Base-by-base conservation (phyloP, 306 rosid species). In the Glycine soja region DNA sequence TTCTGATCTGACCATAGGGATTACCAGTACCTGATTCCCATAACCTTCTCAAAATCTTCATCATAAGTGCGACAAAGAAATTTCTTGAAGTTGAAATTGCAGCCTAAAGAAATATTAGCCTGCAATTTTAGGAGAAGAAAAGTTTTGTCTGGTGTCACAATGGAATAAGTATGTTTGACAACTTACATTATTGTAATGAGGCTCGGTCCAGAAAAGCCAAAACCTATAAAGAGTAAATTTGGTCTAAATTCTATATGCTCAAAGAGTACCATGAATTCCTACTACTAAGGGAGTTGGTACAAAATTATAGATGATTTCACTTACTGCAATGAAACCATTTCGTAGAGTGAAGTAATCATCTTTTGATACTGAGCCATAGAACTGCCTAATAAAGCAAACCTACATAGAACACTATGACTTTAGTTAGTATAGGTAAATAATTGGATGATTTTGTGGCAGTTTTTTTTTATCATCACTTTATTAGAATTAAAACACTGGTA, bases 241-340 rank as follows among this genome's bases (percentile, higher is more conserved):
- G 16, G 43, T 48, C 51, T 66, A 42, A 48, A 58, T 38, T 69
- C 7, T 72, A 42, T 5, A 43, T 61, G 36, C 9, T 63, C 18
- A 53, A 63, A 62, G 45, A 78, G 70, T 78, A 47, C 48, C 72
- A 66, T 70, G 70, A 54, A 78, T 68, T 53, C 47, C 67, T 36
- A 14, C 19, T 36, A 18, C 32, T 15, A 54, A 57, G 50, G 51
- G 56, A 73, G 18, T 50, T 67, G 63, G 71, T 57, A 40, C 30
- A 32, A 74, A 50, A 30, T 38, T 38, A 38, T 38, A 38, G 43
- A 38, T 38, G 63, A 68, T 45, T 24, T 86, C 32, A 72, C 84
- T 90, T 87, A 92, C 97, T 75, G 59, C 65, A 51, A 90, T 88
- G 83, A 92, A 90, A 15, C 94, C 97, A 62, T 88, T 88, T 45